phyloP scores from a whole-genome alignment of 192 early-diverging fungal species.

The Coemansia sp. region DNA sequence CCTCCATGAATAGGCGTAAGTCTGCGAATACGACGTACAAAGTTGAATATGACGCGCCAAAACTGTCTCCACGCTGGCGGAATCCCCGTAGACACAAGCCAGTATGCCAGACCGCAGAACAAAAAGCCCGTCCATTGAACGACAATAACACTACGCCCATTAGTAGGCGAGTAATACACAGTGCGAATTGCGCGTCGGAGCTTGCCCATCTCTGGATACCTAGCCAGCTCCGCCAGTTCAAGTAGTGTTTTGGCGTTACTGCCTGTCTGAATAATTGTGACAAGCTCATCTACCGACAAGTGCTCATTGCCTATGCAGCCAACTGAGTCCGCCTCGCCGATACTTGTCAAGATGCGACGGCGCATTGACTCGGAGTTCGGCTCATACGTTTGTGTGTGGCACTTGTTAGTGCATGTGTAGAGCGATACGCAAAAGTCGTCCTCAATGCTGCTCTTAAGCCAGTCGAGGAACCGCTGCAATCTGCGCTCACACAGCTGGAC shows the following conservation, averaged over 20 bases:
- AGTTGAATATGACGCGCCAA: background rate
- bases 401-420: constrained; percentile 17
- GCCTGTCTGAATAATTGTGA: constrained; percentile 12
- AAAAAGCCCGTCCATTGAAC: constrained; percentile 23
- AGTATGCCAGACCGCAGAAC: constrained; percentile 6
- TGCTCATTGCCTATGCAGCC: constrained; percentile 15
- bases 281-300: constrained; percentile 21
- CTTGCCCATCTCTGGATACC: constrained; percentile 25
- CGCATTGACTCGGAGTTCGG: constrained; percentile 12
- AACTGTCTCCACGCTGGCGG: constrained; percentile 3
- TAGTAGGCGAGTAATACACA: constrained; percentile 19
- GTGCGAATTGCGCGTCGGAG: constrained; percentile 7
- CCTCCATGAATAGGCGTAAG: background rate
- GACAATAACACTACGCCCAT: constrained; percentile 24
- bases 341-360: constrained; percentile 23
- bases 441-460: constrained; percentile 20
- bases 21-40: background rate
- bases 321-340: background rate
- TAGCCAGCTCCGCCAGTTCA: constrained; percentile 12
- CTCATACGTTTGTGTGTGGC: constrained; percentile 28
- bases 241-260: constrained; percentile 10
- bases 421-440: constrained; percentile 28
- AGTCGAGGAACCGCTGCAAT: constrained; percentile 19
- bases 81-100: background rate
- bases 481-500: constrained; percentile 3